These are phyloP conservation scores for Lavandula angustifolia DNA, from an alignment of 257 asterid genomes.

Conservation along the genomic window DNA sequence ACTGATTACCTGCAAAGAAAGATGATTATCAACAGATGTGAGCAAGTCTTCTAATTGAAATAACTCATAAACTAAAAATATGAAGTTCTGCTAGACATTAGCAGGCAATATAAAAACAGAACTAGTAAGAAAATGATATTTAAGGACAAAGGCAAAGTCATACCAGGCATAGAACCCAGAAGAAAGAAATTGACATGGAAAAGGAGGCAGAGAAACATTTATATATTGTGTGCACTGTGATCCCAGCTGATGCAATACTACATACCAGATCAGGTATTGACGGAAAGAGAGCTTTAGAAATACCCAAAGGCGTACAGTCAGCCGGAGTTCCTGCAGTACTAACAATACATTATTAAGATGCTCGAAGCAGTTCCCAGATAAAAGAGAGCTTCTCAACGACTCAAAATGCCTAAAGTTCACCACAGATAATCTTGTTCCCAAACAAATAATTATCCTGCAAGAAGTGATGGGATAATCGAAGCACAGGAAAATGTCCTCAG, in stretches of 20 bases:
- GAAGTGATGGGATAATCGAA: too few species aligned
- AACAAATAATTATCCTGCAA: too few species aligned
- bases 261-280: slow-evolving; percentile 73
- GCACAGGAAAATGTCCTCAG: too few species aligned
- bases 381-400: background rate
- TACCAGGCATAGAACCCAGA: background rate
- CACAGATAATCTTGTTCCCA: too few species aligned
- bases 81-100: background rate
- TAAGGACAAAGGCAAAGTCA: background rate
- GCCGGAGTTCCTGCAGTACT: slow-evolving; percentile 74
- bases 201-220: background rate
- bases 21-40: slow-evolving; percentile 9
- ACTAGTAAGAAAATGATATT: background rate
- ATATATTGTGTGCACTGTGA: background rate
- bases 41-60: slow-evolving; percentile 21
- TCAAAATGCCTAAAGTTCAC: too few species aligned
- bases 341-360: background rate
- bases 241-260: slow-evolving; percentile 16
- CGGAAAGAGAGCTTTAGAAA: slow-evolving; percentile 67
- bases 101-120: slow-evolving; percentile 11
- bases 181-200: too few species aligned
- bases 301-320: slow-evolving; percentile 80
- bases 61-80: slow-evolving; percentile 4
- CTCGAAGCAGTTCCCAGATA: slow-evolving; percentile 8
- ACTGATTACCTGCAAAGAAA: slow-evolving; percentile 70